Evolutionary conservation across 2,329 filamentous ascomycete species (phyloP).

Genomic region (Stemphylium vesicarium): DNA sequence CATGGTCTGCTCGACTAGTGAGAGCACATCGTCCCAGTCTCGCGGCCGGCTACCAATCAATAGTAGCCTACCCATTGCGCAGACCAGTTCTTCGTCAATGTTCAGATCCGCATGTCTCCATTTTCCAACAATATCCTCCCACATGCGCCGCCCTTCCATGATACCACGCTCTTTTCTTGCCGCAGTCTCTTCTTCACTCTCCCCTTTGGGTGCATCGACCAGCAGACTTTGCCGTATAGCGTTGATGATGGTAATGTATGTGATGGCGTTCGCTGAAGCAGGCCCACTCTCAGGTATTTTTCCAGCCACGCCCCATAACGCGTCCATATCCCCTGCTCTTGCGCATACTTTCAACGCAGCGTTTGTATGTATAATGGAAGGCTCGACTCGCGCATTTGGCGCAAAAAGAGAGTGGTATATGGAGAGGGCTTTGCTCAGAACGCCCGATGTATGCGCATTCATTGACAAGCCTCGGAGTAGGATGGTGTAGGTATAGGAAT

Average conservation of each 20-base stretch:
- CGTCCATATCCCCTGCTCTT: constrained; percentile 75
- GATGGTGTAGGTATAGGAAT: constrained; percentile 81
- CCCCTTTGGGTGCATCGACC: constrained; percentile 32
- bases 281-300: constrained; percentile 70
- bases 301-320: constrained; percentile 77
- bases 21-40: constrained; percentile 75
- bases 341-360: constrained; percentile 84
- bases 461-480: constrained; percentile 77
- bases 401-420: constrained; percentile 78
- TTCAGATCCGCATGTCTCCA: constrained; percentile 75
- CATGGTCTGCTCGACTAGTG: constrained; percentile 82
- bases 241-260: constrained; percentile 84
- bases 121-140: constrained; percentile 77
- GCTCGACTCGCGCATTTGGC: constrained; percentile 67
- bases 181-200: constrained; percentile 36
- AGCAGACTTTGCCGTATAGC: constrained; percentile 62
- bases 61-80: constrained; percentile 81
- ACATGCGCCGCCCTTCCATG: constrained; percentile 73
- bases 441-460: constrained; percentile 63
- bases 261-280: constrained; percentile 70
- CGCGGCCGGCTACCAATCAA: constrained; percentile 64
- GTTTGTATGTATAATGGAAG: constrained; percentile 84
- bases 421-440: constrained; percentile 71
- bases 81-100: constrained; percentile 80
- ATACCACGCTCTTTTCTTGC: constrained; percentile 56